These are phyloP conservation scores for Colletotrichum sp. DNA, from an alignment of 2,329 filamentous ascomycete species.

Conservation along the genomic window DNA sequence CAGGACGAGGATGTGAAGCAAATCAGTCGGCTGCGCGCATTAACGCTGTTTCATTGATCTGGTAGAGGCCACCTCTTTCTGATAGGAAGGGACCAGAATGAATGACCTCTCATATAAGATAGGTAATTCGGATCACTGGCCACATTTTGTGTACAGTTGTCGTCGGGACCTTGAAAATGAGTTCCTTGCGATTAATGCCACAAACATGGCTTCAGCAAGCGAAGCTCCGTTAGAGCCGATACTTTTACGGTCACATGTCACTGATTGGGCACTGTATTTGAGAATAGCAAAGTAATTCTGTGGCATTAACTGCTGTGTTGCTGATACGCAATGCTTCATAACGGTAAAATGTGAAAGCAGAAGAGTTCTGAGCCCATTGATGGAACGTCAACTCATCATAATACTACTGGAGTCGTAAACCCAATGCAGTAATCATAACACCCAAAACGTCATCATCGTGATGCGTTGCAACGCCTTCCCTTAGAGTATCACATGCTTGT, in stretches of 20 bases:
- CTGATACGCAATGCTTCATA: not conserved
- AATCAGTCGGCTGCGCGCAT: not conserved
- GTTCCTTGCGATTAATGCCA: not conserved
- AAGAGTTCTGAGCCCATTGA: not conserved
- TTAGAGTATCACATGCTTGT: not conserved
- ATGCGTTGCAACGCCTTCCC: not conserved
- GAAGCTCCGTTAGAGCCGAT: rapidly evolving
- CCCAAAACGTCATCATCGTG: not conserved
- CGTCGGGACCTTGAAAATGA: not conserved
- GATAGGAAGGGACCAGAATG: not conserved
- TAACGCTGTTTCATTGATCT: not conserved
- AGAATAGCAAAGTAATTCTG: not conserved
- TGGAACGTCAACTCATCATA: not conserved
- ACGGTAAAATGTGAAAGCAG: not conserved
- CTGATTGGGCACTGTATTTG: not conserved
- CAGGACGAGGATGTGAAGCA: not conserved
- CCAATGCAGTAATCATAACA: not conserved
- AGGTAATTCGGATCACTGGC: rapidly evolving
- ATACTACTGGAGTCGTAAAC: not conserved
- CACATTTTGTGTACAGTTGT: rapidly evolving
- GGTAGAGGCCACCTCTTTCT: not conserved
- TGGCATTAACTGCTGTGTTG: not conserved
- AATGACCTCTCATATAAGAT: not conserved
- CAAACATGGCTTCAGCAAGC: not conserved
- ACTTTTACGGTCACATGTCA: not conserved